phyloP scores from a whole-genome alignment of 805 yeast species.

The Saturnispora ahearnii region DNA sequence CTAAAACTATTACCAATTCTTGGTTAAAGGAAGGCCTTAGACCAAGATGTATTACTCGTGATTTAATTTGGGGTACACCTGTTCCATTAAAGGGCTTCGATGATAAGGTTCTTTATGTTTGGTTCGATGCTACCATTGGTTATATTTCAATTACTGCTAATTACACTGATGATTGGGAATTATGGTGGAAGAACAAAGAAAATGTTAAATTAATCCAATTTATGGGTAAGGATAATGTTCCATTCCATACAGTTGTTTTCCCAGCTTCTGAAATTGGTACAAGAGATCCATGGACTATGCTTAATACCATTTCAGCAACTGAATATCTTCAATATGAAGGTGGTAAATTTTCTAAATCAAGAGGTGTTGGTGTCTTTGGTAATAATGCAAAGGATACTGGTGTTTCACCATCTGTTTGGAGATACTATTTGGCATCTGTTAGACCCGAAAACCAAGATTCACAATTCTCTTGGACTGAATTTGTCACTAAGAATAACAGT shows the following conservation, averaged over 20 bases:
- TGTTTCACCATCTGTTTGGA: constrained; percentile 88
- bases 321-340: constrained; percentile 97
- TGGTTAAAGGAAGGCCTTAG: constrained; percentile 92
- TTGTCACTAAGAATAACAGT: constrained; percentile 85
- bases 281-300: constrained; percentile 77
- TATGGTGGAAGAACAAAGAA: constrained; percentile 45
- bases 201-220: constrained; percentile 88
- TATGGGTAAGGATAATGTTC: constrained; percentile 99
- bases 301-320: constrained; percentile 86
- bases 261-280: constrained; percentile 92
- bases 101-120: constrained; percentile 89
- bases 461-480: constrained; percentile 95
- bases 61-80: constrained; percentile 96
- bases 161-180: constrained; percentile 67
- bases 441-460: constrained; percentile 96
- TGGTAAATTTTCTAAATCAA: constrained; percentile 96
- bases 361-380: constrained; percentile 97
- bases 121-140: constrained; percentile 99
- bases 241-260: constrained; percentile 97
- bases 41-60: constrained; percentile 96
- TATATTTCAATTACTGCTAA: constrained; percentile 94
- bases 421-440: constrained; percentile 85
- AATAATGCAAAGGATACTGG: constrained; percentile 95
- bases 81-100: constrained; percentile 84
- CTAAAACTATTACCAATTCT: constrained; percentile 77